Evolutionary conservation across 495 filamentous ascomycete genomes (phyloP), one percentile per base, ranked within the genome.

Genomic region (Staphylotrichum tortipilum): DNA sequence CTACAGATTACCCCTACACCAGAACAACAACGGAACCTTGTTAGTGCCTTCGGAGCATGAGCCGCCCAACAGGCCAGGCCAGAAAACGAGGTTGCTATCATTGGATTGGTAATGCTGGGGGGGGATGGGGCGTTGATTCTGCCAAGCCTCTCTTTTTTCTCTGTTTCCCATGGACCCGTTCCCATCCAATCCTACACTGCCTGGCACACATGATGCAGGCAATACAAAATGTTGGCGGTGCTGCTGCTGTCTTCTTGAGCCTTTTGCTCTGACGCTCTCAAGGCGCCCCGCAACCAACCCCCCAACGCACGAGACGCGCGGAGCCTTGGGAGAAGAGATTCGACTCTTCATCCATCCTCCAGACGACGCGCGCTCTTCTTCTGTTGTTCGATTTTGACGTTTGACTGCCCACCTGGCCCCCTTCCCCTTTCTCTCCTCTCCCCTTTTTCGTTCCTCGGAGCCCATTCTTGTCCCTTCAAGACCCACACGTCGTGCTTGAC

Each of bases 91-190:
- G 21, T 35, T 42, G 18, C 9, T 8, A 7, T 21, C 8, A 21
- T 21, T 37, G 38, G 47, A 50, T 47, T 55, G 41, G 47, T 50
- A 50, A 55, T 47, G 28, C 26, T 43, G 36, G 40, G 28, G n/a
- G n/a, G n/a, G n/a, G n/a, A n/a, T n/a, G n/a, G n/a, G n/a, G n/a
- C n/a, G n/a, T n/a, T n/a, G n/a, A 22, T 4, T 8, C 39, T 38
- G 41, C 42, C 41, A 41, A 50, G 41, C 12, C 33, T 17, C 39
- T 12, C 29, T 36, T 42, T 37, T 51, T 14, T 37, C 4, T 40
- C 2, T 28, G 14, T 46, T 42, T 50, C 35, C 3, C 7, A 36
- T 12, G 28, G 10, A 1, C 10, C 21, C 22, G 26, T 38, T 34
- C 40, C 47, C 40, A 10, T 22, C 12, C 47, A 1, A 9, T 43